These are phyloP conservation scores for Pichia sp. DNA, from an alignment of 1,139 yeast species.

Conservation along the genomic window DNA sequence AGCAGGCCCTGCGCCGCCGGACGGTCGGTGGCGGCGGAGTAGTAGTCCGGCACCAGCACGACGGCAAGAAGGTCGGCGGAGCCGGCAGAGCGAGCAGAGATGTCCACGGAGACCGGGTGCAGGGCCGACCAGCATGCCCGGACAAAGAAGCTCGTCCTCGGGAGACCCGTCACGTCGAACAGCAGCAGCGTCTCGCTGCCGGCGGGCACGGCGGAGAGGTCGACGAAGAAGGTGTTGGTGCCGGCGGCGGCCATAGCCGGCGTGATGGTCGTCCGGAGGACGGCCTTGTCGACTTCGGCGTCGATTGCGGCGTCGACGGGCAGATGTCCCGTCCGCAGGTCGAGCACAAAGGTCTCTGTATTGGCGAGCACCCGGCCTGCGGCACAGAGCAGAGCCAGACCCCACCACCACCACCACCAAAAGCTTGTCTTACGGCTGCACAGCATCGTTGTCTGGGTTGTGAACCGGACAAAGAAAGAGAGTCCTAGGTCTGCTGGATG, in stretches of 20 bases:
- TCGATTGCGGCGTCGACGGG: neutral
- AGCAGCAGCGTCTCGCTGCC: neutral
- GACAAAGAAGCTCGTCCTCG: conserved; percentile 5
- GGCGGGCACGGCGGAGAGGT: neutral
- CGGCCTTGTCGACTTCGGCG: neutral
- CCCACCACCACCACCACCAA: neutral
- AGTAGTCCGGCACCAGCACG: neutral
- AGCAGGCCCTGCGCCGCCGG: no score
- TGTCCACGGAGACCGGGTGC: conserved; percentile 22
- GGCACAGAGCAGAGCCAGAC: neutral
- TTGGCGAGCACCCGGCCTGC: conserved; percentile 16
- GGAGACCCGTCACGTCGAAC: neutral
- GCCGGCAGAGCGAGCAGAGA: neutral
- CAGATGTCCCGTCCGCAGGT: neutral
- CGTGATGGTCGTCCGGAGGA: neutral
- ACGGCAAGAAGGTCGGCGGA: neutral
- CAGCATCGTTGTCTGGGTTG: neutral
- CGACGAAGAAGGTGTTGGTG: neutral
- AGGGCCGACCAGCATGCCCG: conserved; percentile 28
- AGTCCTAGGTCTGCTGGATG: neutral
- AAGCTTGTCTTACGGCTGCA: neutral
- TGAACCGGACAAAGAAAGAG: neutral
- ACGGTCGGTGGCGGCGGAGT: no score
- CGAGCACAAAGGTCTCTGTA: conserved; percentile 23
- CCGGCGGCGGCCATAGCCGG: neutral